phyloP scores from a whole-genome alignment of 306 rosid genomes.

The Dalbergia cochinchinensis region DNA sequence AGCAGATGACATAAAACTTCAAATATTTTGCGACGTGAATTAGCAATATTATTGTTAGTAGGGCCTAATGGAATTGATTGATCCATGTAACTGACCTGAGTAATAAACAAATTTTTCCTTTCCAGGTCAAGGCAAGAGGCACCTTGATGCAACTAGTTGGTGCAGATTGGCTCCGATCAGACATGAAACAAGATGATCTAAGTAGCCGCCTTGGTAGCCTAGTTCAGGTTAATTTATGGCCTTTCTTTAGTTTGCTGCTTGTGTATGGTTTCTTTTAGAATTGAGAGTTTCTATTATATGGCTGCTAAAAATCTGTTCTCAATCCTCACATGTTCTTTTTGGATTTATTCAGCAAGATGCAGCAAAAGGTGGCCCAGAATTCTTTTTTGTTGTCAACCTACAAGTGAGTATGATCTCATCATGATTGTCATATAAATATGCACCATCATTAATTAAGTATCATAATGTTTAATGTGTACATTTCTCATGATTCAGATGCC shows the following conservation, averaged over 20 bases:
- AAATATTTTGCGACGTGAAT: background rate
- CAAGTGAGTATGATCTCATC: slow-evolving; percentile 56
- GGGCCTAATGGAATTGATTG: background rate
- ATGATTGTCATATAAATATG: background rate
- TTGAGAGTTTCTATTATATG: background rate
- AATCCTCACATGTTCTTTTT: background rate
- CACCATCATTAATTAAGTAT: slow-evolving; percentile 4
- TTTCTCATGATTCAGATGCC: slow-evolving; percentile 57
- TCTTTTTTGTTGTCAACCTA: slow-evolving; percentile 69
- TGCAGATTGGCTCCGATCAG: slow-evolving; percentile 73
- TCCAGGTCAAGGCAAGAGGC: slow-evolving; percentile 66
- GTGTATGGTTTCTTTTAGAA: background rate
- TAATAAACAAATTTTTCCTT: background rate
- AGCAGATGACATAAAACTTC: background rate
- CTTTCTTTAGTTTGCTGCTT: background rate
- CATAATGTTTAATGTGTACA: background rate
- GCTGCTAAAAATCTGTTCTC: background rate
- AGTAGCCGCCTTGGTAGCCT: slow-evolving; percentile 61
- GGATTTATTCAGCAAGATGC: slow-evolving; percentile 63
- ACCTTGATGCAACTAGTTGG: slow-evolving; percentile 78
- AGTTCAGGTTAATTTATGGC: slow-evolving; percentile 57
- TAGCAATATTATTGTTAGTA: background rate
- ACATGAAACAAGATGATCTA: slow-evolving; percentile 65
- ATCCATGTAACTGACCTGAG: background rate
- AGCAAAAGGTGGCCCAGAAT: slow-evolving; percentile 63